Evolutionary conservation across 2,329 filamentous ascomycete genomes (phyloP), one percentile per base, ranked within the genome.

Genomic region (Rhynchosporium graminicola): DNA sequence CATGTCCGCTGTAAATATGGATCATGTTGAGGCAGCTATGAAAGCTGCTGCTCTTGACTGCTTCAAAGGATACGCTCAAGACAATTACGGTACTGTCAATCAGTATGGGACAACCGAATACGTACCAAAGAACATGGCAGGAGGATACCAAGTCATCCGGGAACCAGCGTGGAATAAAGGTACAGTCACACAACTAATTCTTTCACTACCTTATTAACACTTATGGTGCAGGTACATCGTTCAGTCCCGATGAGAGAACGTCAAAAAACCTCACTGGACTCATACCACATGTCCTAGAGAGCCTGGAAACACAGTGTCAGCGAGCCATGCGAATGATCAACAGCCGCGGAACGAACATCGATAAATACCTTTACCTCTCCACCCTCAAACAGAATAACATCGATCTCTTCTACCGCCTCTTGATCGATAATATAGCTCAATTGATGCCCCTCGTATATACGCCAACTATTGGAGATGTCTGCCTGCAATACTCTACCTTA

Each of bases 401-500:
- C 65, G 88, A 94, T 75, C 84, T 95, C 63, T 95, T 94, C 81
- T 94, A 92, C 81, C 85, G 91, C 68, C 82, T 94, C 66, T 81
- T 94, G 67, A 89, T 92, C 67, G 85, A 91, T 77, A 87, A 94
- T 77, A 79, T 88, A 64, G 82, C 88, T 78, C 89, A 92, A 72
- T 80, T 94, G 69, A 93, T 92, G 79, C 91, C 91, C 55, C 80
- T 94, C 68, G 91, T 95, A 72, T 95, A 95, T 80, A 95, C 91
- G 20, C 91, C 91, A 51, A 93, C 90, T 73, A 92, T 99, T 72
- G 95, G 95, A 72, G 94, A 98, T 76, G 95, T 96, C 69, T 99
- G 95, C 80, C 82, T 97, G 75, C 89, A 94, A 78, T 99, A 96
- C 86, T 97, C 93, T 45, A 92, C 94, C 72, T 86, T 98, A 71